Evolutionary conservation across 768 basidiomycete genomes (phyloP).

Genomic region (Cystofilobasidium macerans): DNA sequence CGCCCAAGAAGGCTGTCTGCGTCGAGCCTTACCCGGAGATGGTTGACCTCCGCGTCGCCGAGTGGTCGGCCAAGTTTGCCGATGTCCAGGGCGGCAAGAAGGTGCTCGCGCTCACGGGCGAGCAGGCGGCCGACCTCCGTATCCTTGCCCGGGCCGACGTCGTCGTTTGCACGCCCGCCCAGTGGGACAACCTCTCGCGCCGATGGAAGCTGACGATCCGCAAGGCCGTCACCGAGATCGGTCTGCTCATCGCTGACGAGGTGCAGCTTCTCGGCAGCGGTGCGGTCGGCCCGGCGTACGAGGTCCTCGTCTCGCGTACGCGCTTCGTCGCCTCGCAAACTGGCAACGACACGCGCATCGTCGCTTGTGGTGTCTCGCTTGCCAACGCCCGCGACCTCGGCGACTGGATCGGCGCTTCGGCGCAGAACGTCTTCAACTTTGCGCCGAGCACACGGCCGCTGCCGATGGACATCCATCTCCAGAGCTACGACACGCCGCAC

Average conservation of each 20-base stretch:
- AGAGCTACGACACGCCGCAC: slow-evolving; percentile 91
- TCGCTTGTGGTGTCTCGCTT: slow-evolving; percentile 87
- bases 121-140: slow-evolving; percentile 81
- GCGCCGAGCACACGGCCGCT: slow-evolving; percentile 91
- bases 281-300: slow-evolving; percentile 90
- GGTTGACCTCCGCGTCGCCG: slow-evolving; percentile 78
- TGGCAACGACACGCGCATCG: slow-evolving; percentile 75
- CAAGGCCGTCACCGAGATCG: slow-evolving; percentile 90
- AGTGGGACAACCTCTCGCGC: slow-evolving; percentile 93
- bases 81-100: slow-evolving; percentile 81
- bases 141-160: slow-evolving; percentile 79
- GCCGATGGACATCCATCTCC: slow-evolving; percentile 93
- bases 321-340: slow-evolving; percentile 92
- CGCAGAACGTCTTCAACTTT: slow-evolving; percentile 95
- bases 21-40: slow-evolving; percentile 96
- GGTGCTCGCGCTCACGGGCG: slow-evolving; percentile 85
- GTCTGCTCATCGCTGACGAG: slow-evolving; percentile 87
- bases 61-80: slow-evolving; percentile 80
- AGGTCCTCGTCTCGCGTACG: slow-evolving; percentile 90
- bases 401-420: slow-evolving; percentile 92
- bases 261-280: slow-evolving; percentile 83
- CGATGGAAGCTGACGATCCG: slow-evolving; percentile 74
- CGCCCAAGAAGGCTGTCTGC: slow-evolving; percentile 75
- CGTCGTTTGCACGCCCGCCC: slow-evolving; percentile 74
- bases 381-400: slow-evolving; percentile 92